These are phyloP conservation scores for Apiospora koreana DNA, from an alignment of 2,329 filamentous ascomycete genomes.

Conservation along the genomic window DNA sequence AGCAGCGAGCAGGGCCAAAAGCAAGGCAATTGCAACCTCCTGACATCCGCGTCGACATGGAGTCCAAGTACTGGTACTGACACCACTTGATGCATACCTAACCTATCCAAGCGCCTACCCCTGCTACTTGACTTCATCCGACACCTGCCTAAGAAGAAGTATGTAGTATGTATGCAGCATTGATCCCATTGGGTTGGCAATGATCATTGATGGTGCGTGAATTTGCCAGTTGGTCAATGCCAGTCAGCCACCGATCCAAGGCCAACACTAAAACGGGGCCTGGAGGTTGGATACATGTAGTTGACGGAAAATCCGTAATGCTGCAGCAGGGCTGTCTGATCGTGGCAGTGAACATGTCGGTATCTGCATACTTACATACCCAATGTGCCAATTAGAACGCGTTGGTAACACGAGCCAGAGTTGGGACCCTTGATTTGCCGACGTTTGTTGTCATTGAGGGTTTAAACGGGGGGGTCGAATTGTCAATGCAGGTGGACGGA, in stretches of 20 bases:
- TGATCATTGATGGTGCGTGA: neutral
- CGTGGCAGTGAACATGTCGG: neutral
- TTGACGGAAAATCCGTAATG: neutral
- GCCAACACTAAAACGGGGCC: neutral
- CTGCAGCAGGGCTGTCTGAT: neutral
- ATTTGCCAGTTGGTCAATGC: neutral
- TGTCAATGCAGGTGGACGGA: neutral
- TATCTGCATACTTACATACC: neutral
- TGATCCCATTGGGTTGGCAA: neutral
- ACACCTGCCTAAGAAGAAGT: neutral
- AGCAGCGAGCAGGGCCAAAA: neutral
- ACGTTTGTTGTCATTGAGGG: neutral
- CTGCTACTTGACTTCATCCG: slow-evolving; percentile 4
- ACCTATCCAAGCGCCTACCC: neutral
- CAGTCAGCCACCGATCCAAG: slow-evolving; percentile 4
- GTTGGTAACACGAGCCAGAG: neutral
- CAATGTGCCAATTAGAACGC: neutral
- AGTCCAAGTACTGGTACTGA: neutral
- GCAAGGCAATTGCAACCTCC: neutral
- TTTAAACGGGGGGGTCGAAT: neutral
- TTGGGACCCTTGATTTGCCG: neutral
- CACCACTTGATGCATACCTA: neutral
- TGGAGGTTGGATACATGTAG: too few relatives aligned
- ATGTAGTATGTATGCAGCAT: too few relatives aligned
- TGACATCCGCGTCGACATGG: neutral